Base-by-base conservation (phyloP, 179 eudicot species). In the Nepenthes alata region DNA sequence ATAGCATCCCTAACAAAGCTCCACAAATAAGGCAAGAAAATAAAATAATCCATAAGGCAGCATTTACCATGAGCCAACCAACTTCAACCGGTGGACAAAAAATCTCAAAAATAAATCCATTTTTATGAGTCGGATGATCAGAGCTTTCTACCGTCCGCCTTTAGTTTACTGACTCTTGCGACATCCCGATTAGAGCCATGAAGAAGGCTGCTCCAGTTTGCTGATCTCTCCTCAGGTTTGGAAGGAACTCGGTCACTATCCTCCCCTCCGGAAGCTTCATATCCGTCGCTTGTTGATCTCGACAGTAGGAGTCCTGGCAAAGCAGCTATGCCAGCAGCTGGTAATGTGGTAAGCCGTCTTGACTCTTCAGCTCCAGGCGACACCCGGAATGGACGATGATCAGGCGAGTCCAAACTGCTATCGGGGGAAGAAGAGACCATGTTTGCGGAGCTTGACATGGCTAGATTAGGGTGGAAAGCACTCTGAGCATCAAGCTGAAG, bases 211-310 rank as follows among this genome's bases (percentile, higher is more conserved):
- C 81, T 78, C 97, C 96, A 94, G 74, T 85, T 81, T 6, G 62
- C 77, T 7, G 91, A 63, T 70, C 88, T 79, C 45, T 76, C 78
- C 25, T 56, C 70, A 4, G 72, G 66, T 58, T 86, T 78, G 1
- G 84, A 77, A 34, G 95, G 88, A 34, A 90, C 90, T 35, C 84
- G 86, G 60, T 94, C 99, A 68, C 99, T 94, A 61, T 94, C 99
- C 77, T 94, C 99, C 16, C 99, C 99, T 51, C 99, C 99, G n/a
- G 99, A 94, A 10, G 97, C 95, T 39, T 94, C 99, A 56, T 94
- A 94, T 39, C 99, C 99, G 47, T 87, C 98, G 61, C 98, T 93
- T 37, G 88, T 82, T 10, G 95, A 89, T 70, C 98, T 82, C 2
- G 98, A 85, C 47, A 83, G 64, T 0, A 85, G 85, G 25, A 78